Conservation (phyloP, 2,329 filamentous ascomycete species). For the Penicillium brevicompactum region DNA sequence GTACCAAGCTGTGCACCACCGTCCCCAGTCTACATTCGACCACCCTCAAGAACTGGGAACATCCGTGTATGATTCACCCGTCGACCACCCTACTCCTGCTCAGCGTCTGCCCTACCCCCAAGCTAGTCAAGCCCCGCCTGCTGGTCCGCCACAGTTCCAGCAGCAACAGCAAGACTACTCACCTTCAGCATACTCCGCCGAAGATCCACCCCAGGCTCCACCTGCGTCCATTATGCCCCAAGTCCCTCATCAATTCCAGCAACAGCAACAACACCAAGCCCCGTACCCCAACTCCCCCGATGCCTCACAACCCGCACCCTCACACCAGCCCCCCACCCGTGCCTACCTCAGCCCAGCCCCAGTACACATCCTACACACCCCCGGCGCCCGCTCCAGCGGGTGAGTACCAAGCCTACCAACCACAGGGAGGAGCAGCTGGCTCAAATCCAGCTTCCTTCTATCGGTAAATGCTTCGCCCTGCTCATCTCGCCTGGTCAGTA, state of each 20-base stretch:
- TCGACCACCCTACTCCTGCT: conserved; percentile 43
- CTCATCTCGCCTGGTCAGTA: background rate
- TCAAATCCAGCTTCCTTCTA: conserved; percentile 45
- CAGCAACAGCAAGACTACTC: conserved; percentile 42
- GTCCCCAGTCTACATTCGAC: conserved; percentile 69
- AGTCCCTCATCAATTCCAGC: conserved; percentile 22
- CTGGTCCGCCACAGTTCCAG: conserved; percentile 34
- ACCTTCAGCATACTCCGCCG: conserved; percentile 42
- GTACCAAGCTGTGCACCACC: conserved; percentile 51
- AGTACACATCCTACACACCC: conserved; percentile 35
- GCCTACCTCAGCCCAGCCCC: conserved; percentile 33
- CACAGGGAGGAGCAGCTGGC: conserved; percentile 31
- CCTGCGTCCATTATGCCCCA: conserved; percentile 17
- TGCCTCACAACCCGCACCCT: conserved; percentile 33
- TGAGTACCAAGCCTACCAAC: conserved; percentile 42
- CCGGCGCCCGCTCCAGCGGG: conserved; percentile 23
- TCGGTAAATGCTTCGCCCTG: conserved; percentile 25
- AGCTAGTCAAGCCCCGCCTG: conserved; percentile 27
- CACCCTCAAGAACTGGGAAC: conserved; percentile 77
- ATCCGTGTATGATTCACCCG: conserved; percentile 74
- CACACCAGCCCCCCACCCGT: conserved; percentile 39
- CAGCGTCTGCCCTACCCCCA: conserved; percentile 39
- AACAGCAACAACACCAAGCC: conserved; percentile 28
- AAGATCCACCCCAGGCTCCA: conserved; percentile 30
- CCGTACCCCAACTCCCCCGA: conserved; percentile 36